phyloP scores from a whole-genome alignment of 805 yeast species.

The Saccharomycopsis schoenii region DNA sequence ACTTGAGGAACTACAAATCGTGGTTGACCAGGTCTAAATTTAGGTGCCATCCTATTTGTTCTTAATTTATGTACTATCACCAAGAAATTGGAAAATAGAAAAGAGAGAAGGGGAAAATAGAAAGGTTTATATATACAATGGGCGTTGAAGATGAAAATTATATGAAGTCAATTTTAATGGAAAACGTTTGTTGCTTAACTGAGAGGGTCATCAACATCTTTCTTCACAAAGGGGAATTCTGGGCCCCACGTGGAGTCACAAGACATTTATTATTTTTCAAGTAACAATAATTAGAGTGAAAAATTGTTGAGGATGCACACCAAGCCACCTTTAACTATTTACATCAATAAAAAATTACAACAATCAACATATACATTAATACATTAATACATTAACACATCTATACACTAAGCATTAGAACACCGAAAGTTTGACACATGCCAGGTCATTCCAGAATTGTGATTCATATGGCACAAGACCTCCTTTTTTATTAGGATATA shows the following conservation, averaged over 20 bases:
- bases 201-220: neutral
- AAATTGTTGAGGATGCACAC: too few species aligned
- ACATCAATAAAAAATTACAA: too few species aligned
- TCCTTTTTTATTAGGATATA: too few species aligned
- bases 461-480: too few species aligned
- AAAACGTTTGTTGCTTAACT: neutral
- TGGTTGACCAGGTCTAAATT: neutral
- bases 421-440: too few species aligned
- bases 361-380: too few species aligned
- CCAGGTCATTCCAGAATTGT: too few species aligned
- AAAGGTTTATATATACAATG: neutral
- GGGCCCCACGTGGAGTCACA: conserved; percentile 3
- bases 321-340: too few species aligned
- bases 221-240: neutral
- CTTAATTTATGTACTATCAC: neutral
- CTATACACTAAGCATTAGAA: too few species aligned
- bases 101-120: neutral
- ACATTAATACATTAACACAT: too few species aligned
- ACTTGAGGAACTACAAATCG: conserved; percentile 30
- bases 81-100: neutral
- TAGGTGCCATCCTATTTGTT: neutral
- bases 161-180: neutral
- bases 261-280: neutral
- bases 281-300: too few species aligned
- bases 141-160: neutral